Conservation (phyloP, 352 stramenopile species). For the Hyaloperonospora arabidopsidis region DNA sequence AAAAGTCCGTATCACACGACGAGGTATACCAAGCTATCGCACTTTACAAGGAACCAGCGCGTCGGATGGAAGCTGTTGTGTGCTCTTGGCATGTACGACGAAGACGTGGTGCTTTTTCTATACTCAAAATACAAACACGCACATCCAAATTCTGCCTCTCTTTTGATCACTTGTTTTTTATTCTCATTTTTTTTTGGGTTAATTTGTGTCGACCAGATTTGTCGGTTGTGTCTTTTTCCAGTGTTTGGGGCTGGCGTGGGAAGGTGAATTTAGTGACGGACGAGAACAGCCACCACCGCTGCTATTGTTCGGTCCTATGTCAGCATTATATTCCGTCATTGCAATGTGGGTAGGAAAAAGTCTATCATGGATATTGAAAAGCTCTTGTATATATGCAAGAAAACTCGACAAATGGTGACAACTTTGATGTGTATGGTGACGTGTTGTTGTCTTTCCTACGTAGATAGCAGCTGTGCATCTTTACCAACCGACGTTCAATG, state of each 20-base stretch:
- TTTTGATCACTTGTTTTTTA: background rate
- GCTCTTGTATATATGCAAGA: background rate
- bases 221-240: constrained; percentile 46
- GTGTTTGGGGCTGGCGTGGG: constrained; percentile 40
- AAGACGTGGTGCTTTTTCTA: background rate
- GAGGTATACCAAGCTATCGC: constrained; percentile 33
- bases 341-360: constrained; percentile 40
- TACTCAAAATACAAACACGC: background rate
- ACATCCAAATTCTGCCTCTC: background rate
- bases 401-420: background rate
- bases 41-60: constrained; percentile 44
- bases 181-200: background rate
- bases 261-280: constrained; percentile 36
- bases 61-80: constrained; percentile 58
- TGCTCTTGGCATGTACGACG: constrained; percentile 44
- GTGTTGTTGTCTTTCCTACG: background rate
- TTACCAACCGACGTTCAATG: constrained; percentile 50
- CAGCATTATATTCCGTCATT: constrained; percentile 42
- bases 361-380: background rate
- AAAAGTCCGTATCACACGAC: constrained; percentile 53
- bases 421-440: background rate
- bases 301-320: constrained; percentile 36
- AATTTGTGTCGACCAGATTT: constrained; percentile 29
- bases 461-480: constrained; percentile 46
- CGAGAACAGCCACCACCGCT: constrained; percentile 46